Base-by-base conservation (phyloP, 805 yeast genomes). In the Kazachstania bromeliacearum region DNA sequence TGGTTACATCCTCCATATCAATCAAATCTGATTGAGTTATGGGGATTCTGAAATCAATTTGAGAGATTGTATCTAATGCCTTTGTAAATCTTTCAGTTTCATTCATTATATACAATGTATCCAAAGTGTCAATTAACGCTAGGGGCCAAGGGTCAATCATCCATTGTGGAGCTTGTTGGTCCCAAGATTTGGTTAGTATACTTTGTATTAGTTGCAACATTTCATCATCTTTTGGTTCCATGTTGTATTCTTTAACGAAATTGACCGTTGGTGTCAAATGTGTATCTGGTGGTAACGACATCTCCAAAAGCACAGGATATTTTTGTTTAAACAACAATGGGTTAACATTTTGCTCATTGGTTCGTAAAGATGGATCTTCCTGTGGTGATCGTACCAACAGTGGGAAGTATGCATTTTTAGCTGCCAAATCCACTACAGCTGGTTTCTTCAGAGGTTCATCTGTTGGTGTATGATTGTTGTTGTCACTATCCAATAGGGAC, bases 61-160 rank as follows among this genome's bases (percentile, higher is more conserved):
- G 41, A 5, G 53, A 41, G 7, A 75, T 50, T 38, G 53, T 59
- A 0, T 53, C 43, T 3, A 69, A 44, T 0, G 70, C 71, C 15
- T 54, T 58, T 3, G 54, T 42, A 31, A 67, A 63, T 36, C 70
- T 69, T 3, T 53, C 53, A 3, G 48, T 44, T 30, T 70, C 55
- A 7, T 57, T 67, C 67, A 73, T 63, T n/a, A 75, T 50, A 36
- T 53, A 56, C 30, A 75, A 47, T 1, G 78, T 67, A 44, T 75
- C 80, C 24, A 75, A 46, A 1, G 75, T 57, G 40, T 75, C 80
- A 5, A 75, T 58, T 14, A 67, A 31, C 2, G 73, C 63, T 4
- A 72, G 57, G 4, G 75, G 69, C 77, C 76, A 72, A 10, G 20
- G 31, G 15, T 21, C 30, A 18, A 17, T 38, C 21, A 34, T 37